Evolutionary conservation across 345 rosid genomes (phyloP), one percentile per base, ranked within the genome.

Genomic region (Rhizophora apiculata): DNA sequence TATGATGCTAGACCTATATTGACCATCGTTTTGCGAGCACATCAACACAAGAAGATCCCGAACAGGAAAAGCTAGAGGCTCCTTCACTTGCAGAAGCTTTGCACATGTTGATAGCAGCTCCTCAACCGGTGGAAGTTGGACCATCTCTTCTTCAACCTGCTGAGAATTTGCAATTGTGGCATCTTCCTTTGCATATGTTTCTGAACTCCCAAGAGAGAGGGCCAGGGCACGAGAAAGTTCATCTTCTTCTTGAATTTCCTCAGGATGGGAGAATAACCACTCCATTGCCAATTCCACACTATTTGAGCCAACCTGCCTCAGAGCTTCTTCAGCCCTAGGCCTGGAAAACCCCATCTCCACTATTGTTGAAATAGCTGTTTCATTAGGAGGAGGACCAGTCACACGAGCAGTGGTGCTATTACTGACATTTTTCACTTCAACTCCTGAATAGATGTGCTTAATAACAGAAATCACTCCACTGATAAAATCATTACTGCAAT

Each of bases 211-310:
- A 70, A 91, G 78, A 22, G 98, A 94, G 87, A 94, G 89, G 53
- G 98, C 97, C 81, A 94, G 95, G 63, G 98, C 98, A 46, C 96
- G 97, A 55, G 97, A 93, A 83, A 94, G 95, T 75, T 94, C 97
- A 85, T 94, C 98, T 70, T 94, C 98, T 80, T 94, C 98, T 77
- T 73, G 93, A 76, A 75, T 59, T 82, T 94, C 98, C 81, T 91
- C 98, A 6, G 89, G 89, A 82, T 91, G 97, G 71, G 98, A 84
- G 79, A 86, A 91, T 72, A 94, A 80, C 98, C 98, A 94, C 79
- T 94, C 98, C 95, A 87, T 94, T 63, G 98, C 98, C 83, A 91
- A 74, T 78, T 94, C 98, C 75, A 94, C 98, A 80, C 96, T 91
- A 66, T 87, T 88, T 51, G 95, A 87, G 68, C 92, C 95, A 69